phyloP scores from a whole-genome alignment of 2,329 filamentous ascomycete species.

The Apiospora saccharicola region DNA sequence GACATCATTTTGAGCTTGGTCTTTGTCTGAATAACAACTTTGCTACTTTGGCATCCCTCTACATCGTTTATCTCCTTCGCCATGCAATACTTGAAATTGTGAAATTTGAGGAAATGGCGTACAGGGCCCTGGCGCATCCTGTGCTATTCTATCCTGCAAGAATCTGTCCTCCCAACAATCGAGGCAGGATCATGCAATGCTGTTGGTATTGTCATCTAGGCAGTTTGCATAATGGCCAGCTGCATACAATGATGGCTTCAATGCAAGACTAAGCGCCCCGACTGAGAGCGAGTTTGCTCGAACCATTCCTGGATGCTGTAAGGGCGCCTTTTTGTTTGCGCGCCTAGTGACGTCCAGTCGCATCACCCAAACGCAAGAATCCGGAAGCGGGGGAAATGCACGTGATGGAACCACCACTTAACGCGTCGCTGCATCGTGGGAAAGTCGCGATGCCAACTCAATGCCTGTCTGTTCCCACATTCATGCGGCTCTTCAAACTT shows the following conservation, averaged over 20 bases:
- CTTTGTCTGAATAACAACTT: constrained; percentile 21
- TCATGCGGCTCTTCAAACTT: background rate
- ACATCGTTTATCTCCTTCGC: background rate
- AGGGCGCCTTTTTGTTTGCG: constrained; percentile 6
- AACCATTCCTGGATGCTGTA: background rate
- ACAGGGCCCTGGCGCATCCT: background rate
- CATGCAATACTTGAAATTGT: background rate
- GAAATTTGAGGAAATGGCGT: background rate
- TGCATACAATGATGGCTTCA: background rate
- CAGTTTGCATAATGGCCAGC: background rate
- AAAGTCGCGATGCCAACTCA: constrained; percentile 16
- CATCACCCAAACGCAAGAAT: constrained; percentile 1
- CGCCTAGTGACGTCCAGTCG: constrained; percentile 10
- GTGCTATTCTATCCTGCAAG: background rate
- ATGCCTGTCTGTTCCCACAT: background rate
- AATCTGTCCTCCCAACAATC: background rate
- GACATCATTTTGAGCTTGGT: constrained; percentile 12
- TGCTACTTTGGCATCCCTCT: background rate
- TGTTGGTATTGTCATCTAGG: background rate
- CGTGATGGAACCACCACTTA: constrained; percentile 18
- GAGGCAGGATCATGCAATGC: background rate
- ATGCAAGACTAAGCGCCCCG: background rate
- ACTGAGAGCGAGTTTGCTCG: background rate
- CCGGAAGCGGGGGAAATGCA: constrained; percentile 9
- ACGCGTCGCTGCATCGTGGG: constrained; percentile 2